Percentiles rank a stretch among this genome's conserved stretches.
phyloP scores from a whole-genome alignment of 176 grass and related monocot genomes.

The Themeda triandra region DNA sequence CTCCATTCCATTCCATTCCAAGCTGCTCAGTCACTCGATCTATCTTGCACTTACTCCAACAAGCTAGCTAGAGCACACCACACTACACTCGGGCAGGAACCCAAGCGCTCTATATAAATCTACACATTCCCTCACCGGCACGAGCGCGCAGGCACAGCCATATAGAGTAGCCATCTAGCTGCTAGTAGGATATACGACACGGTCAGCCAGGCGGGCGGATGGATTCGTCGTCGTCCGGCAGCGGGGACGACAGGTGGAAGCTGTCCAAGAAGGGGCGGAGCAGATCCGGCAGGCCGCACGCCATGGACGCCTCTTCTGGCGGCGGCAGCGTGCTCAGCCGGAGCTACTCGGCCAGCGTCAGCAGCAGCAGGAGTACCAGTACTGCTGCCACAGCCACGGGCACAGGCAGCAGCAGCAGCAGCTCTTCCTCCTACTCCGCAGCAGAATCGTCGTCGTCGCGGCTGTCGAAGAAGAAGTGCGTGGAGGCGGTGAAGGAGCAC shows the following conservation, averaged over 20 bases:
- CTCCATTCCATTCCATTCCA: no score
- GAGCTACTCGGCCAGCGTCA: conserved; percentile 54
- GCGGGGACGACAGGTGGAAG: conserved; percentile 51
- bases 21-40: no score
- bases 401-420: neutral
- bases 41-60: no score
- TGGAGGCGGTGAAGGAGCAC: conserved; percentile 61
- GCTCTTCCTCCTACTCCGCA: neutral
- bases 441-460: neutral
- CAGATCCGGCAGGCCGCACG: conserved; percentile 44
- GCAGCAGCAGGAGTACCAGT: neutral
- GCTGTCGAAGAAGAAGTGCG: conserved; percentile 50
- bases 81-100: no score
- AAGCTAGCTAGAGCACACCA: no score
- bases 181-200: no score
- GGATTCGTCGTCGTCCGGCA: conserved; percentile 5
- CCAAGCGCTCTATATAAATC: no score
- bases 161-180: no score
- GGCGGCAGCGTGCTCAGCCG: conserved; percentile 1
- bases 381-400: neutral
- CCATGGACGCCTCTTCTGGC: neutral
- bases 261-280: conserved; percentile 54
- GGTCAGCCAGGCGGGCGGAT: neutral
- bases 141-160: no score
- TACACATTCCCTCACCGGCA: no score